A percentile compares a stretch with the other conserved stretches of the same genome.
Conservation (phyloP, 257 asterid species). For the Ajuga chamaepitys region DNA sequence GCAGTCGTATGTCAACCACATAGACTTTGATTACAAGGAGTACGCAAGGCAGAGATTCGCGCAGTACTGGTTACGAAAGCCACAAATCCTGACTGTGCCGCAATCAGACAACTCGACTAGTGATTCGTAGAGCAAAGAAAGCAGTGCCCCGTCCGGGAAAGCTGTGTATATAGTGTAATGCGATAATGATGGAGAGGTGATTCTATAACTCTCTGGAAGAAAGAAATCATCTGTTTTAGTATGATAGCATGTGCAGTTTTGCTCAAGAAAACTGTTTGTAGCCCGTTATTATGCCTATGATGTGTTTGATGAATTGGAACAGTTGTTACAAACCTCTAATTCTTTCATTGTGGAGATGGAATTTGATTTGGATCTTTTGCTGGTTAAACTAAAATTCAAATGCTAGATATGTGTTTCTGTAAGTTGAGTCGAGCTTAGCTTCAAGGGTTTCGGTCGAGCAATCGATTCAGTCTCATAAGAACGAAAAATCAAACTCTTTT, state of each 20-base stretch:
- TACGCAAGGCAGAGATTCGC: constrained; percentile 82
- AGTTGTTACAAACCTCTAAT: no score
- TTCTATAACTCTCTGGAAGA: not conserved
- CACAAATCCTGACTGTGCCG: constrained; percentile 20
- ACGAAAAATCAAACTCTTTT: no score
- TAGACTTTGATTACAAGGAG: constrained; percentile 73
- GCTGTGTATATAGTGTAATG: not conserved
- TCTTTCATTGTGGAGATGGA: no score
- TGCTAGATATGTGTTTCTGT: no score
- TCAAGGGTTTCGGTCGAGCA: no score
- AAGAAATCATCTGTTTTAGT: not conserved
- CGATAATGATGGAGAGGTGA: not conserved
- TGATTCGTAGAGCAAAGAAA: not conserved
- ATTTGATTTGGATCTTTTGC: no score
- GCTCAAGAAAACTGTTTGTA: not conserved
- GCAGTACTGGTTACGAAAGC: constrained; percentile 69
- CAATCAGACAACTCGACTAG: not conserved
- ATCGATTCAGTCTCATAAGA: no score
- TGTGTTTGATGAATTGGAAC: constrained; percentile 1
- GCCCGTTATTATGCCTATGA: not conserved
- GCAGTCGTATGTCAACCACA: constrained; percentile 72
- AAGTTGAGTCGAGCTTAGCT: no score
- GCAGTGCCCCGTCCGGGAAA: not conserved
- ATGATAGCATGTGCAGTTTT: not conserved
- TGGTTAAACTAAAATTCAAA: no score